Evolutionary conservation across 139 green algal genomes (phyloP).

Genomic region (Chlorella ohadii): DNA sequence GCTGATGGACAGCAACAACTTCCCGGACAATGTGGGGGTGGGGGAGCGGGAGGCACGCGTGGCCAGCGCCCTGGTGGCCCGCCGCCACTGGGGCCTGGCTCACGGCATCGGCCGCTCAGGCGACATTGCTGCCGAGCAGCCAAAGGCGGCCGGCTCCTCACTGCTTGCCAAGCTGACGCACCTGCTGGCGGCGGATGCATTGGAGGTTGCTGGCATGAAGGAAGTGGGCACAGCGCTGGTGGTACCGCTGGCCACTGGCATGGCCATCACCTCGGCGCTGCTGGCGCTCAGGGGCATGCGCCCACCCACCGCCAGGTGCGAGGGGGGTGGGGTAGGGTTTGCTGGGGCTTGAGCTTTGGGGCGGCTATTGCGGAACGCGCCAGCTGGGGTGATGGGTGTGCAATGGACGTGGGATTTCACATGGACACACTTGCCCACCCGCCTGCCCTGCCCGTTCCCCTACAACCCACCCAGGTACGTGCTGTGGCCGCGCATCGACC

Average conservation of each 20-base stretch:
- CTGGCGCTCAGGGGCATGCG: slow-evolving; percentile 62
- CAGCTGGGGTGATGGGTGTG: too few relatives aligned
- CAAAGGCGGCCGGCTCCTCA: slow-evolving; percentile 95
- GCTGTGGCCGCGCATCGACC: slow-evolving; percentile 95
- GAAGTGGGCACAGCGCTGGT: slow-evolving; percentile 74
- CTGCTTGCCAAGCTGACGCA: slow-evolving; percentile 83
- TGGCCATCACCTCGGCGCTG: slow-evolving; percentile 87
- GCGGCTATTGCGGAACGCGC: too few relatives aligned
- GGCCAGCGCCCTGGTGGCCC: slow-evolving; percentile 76
- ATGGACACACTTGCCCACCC: neutral
- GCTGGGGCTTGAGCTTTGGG: neutral
- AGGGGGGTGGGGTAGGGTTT: too few relatives aligned
- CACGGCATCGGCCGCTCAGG: slow-evolving; percentile 95
- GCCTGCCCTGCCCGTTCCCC: neutral
- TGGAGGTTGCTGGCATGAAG: slow-evolving; percentile 69
- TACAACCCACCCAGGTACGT: slow-evolving; percentile 64
- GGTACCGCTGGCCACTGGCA: slow-evolving; percentile 93
- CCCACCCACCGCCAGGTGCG: slow-evolving; percentile 39
- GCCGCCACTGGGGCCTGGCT: slow-evolving; percentile 81
- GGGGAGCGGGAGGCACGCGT: slow-evolving; percentile 94
- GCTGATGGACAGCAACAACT: slow-evolving; percentile 98
- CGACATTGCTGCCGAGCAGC: slow-evolving; percentile 91
- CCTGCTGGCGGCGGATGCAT: slow-evolving; percentile 79
- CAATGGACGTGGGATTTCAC: too few relatives aligned
- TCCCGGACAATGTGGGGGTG: slow-evolving; percentile 89